These are phyloP conservation scores for Drosera spatulata DNA, from an alignment of 179 eudicot species.

Conservation along the genomic window DNA sequence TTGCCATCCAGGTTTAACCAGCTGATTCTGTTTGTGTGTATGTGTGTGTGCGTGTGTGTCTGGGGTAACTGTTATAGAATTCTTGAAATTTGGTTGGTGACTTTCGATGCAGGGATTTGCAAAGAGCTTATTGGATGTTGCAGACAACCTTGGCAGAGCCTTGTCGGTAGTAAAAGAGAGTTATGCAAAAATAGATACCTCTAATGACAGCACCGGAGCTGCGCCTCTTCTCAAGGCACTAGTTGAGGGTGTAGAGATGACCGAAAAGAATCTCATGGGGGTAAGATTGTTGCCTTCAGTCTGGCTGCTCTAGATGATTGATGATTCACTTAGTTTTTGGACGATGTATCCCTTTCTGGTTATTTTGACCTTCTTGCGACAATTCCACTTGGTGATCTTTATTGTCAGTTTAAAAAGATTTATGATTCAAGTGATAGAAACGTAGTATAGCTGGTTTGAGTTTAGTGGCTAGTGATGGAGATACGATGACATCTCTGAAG, in stretches of 20 bases:
- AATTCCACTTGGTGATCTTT: too few relatives aligned
- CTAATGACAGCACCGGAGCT: constrained; percentile 63
- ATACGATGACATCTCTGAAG: too few relatives aligned
- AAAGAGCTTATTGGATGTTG: constrained; percentile 90
- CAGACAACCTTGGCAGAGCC: constrained; percentile 88
- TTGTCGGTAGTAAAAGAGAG: constrained; percentile 73
- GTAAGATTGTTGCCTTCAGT: constrained; percentile 18
- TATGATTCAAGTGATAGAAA: too few relatives aligned
- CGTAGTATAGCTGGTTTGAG: too few relatives aligned
- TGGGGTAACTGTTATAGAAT: not conserved
- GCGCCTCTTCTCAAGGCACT: constrained; percentile 73
- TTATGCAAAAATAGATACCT: constrained; percentile 64
- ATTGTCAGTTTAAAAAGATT: too few relatives aligned
- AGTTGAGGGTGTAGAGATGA: constrained; percentile 98
- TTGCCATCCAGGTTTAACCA: constrained; percentile 72
- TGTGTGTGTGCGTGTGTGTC: not conserved
- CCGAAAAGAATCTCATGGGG: constrained; percentile 95
- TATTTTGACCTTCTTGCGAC: too few relatives aligned
- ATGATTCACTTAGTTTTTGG: too few relatives aligned
- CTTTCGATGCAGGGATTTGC: constrained; percentile 65
- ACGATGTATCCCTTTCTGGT: too few relatives aligned
- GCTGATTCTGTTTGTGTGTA: not conserved
- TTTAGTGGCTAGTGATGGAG: too few relatives aligned
- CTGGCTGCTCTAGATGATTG: too few relatives aligned
- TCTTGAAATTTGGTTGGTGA: not conserved